Evolutionary conservation across 805 yeast genomes (phyloP).

Genomic region (Kuraishia hungarica): DNA sequence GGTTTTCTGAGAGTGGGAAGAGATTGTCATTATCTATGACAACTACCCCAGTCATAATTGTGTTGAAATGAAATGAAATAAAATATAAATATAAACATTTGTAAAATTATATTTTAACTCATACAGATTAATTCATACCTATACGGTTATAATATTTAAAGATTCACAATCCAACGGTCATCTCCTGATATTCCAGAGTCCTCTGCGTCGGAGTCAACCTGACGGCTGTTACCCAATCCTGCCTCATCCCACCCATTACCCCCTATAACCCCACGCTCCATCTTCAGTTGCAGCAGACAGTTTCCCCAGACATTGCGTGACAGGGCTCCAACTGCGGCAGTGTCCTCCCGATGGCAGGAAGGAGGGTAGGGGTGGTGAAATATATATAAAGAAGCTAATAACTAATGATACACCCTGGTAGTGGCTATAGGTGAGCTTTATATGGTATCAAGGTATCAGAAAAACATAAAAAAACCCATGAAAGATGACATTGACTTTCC

Average conservation of each 20-base stretch:
- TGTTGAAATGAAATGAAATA: no score
- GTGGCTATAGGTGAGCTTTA: not conserved
- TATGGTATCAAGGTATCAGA: not conserved
- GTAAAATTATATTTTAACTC: not conserved
- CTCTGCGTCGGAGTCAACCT: not conserved
- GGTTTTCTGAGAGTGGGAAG: not conserved
- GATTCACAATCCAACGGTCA: no score
- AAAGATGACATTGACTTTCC: slow-evolving; percentile 9
- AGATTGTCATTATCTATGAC: not conserved
- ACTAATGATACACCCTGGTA: not conserved
- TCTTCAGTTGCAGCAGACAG: not conserved
- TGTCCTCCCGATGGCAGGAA: no score
- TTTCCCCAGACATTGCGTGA: not conserved
- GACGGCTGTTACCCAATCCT: not conserved
- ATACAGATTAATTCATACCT: no score
- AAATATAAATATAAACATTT: no score
- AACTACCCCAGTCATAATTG: no score
- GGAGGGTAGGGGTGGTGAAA: not conserved
- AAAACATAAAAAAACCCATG: no score
- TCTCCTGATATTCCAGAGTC: not conserved
- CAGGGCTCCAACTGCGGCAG: not conserved
- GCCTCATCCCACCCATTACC: not conserved
- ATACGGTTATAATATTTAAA: not conserved
- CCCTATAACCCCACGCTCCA: not conserved
- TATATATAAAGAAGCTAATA: not conserved